Evolutionary conservation across 75 land plant genomes (phyloP).

Genomic region (Selaginella tamariscina): DNA sequence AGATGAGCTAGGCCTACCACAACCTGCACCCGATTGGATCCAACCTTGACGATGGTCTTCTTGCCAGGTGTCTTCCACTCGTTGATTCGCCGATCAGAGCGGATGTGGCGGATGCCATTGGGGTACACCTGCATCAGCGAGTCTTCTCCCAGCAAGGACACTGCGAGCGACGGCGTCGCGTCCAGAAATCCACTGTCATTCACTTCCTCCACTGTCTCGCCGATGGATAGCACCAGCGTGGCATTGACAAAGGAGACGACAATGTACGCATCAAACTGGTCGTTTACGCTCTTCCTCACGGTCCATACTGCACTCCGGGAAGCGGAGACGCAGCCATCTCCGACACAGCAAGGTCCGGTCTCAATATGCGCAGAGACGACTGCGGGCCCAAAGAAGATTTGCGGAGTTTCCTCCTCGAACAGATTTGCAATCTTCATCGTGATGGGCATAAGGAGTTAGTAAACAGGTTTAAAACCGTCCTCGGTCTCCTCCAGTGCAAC

Average conservation of each 20-base stretch:
- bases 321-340: conserved; percentile 97
- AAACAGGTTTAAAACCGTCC: conserved; percentile 93
- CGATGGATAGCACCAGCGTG: conserved; percentile 91
- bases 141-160: conserved; percentile 91
- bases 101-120: conserved; percentile 91
- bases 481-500: conserved; percentile 73
- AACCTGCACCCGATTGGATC: conserved; percentile 90
- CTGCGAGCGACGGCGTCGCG: conserved; percentile 86
- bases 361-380: conserved; percentile 64
- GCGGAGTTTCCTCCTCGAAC: conserved; percentile 89
- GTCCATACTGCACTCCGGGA: conserved; percentile 99
- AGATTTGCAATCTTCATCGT: conserved; percentile 85
- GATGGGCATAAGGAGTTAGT: conserved; percentile 86
- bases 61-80: conserved; percentile 99
- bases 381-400: conserved; percentile 94
- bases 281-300: conserved; percentile 80
- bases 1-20: conserved; percentile 88
- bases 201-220: conserved; percentile 97
- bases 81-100: conserved; percentile 92
- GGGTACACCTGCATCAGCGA: conserved; percentile 99
- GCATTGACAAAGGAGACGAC: conserved; percentile 96
- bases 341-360: conserved; percentile 87
- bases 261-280: conserved; percentile 98
- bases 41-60: conserved; percentile 88
- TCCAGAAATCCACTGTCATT: conserved; percentile 98